These are phyloP conservation scores for Chrysosporium keratinophilum DNA, from an alignment of 2,329 filamentous ascomycete species.

Conservation along the genomic window DNA sequence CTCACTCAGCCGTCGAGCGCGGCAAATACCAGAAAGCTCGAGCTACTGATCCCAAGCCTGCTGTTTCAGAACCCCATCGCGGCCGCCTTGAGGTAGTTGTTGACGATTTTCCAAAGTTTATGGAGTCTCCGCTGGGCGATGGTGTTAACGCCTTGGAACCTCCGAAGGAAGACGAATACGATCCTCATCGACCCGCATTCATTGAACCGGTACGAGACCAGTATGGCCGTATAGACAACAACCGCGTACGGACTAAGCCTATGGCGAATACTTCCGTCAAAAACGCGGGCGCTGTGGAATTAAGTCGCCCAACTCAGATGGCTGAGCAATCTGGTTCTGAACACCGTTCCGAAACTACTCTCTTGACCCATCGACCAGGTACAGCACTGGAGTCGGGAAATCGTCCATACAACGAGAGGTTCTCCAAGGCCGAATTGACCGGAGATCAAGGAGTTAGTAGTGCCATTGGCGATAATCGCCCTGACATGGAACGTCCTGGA, in stretches of 20 bases:
- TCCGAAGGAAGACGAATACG: conserved; percentile 40
- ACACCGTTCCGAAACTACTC: not conserved
- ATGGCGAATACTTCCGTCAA: not conserved
- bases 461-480: not conserved
- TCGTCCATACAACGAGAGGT: not conserved
- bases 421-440: not conserved
- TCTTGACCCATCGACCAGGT: not conserved
- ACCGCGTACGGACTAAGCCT: not conserved
- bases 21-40: not conserved
- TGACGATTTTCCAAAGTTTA: conserved; percentile 18
- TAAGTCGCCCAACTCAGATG: not conserved
- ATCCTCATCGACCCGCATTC: conserved; percentile 34
- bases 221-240: conserved; percentile 11
- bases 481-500: not conserved
- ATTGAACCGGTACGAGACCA: conserved; percentile 17
- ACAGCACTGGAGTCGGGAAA: not conserved
- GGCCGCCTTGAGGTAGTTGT: conserved; percentile 17
- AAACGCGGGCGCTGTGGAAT: not conserved
- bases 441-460: not conserved
- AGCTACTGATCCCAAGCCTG: not conserved
- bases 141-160: conserved; percentile 22
- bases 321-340: not conserved
- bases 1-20: not conserved
- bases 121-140: conserved; percentile 17
- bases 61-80: not conserved